These are phyloP conservation scores for Trichosporon coremiiforme DNA, from an alignment of 1,284 basidiomycete genomes.

Conservation along the genomic window DNA sequence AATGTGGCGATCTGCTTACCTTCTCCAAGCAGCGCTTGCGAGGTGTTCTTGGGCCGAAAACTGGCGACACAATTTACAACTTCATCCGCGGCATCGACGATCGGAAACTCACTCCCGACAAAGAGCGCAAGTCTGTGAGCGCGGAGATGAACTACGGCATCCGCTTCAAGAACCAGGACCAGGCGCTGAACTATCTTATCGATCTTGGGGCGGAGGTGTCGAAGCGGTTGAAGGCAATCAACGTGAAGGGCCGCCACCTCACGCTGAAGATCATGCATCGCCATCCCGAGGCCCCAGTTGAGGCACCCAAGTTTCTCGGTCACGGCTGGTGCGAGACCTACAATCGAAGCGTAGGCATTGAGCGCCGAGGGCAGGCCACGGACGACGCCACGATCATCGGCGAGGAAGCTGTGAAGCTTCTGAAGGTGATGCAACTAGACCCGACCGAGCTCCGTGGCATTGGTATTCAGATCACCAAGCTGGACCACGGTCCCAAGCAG, in stretches of 20 bases:
- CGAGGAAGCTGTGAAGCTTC: constrained; percentile 74
- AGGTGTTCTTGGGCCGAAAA: constrained; percentile 75
- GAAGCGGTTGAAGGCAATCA: constrained; percentile 67
- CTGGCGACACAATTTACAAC: constrained; percentile 80
- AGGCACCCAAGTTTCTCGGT: constrained; percentile 95
- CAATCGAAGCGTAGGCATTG: constrained; percentile 71
- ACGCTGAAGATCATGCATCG: constrained; percentile 88
- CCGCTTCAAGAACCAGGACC: constrained; percentile 77
- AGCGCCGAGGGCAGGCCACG: constrained; percentile 66
- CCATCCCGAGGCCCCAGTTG: constrained; percentile 79
- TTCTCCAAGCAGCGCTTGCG: constrained; percentile 68
- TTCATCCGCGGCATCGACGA: constrained; percentile 82
- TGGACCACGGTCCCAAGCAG: constrained; percentile 61
- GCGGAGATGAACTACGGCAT: constrained; percentile 97
- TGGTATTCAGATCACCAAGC: constrained; percentile 87
- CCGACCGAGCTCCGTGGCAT: constrained; percentile 88
- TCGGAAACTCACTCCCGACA: constrained; percentile 75
- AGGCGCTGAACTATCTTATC: constrained; percentile 75
- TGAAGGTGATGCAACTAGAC: constrained; percentile 73
- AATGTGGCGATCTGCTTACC: constrained; percentile 68
- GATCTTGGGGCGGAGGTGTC: constrained; percentile 77
- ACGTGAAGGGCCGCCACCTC: constrained; percentile 70
- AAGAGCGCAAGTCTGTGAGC: constrained; percentile 80
- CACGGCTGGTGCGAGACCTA: constrained; percentile 85
- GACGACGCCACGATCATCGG: constrained; percentile 72